Evolutionary conservation across 352 stramenopile genomes (phyloP), one percentile per base, ranked within the genome.

Genomic region (Phytophthora cryptogea): DNA sequence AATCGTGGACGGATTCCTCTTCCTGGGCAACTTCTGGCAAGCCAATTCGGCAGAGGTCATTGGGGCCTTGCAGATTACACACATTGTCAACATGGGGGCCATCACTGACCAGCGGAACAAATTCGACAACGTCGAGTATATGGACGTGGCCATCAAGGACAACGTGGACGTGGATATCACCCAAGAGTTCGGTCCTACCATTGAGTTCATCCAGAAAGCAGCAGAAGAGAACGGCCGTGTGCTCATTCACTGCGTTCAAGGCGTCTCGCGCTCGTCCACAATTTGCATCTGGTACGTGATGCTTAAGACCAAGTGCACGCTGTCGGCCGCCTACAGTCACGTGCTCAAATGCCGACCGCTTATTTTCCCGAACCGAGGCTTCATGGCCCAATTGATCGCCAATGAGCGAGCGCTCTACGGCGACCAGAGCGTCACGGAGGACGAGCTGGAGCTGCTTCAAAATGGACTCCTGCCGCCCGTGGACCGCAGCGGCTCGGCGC

Each of bases 261-360:
- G 85, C 14, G 73, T 94, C 8, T 94, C 85, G 13, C 79, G 82
- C 26, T 92, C 85, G 28, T 85, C 80, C 26, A 88, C 85, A 7
- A 79, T 92, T 36, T 85, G 82, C 37, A 88, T 94, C 42, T 88
- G 75, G 76, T 94, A 90, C 68, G 59, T 94, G 27, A 92, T 94
- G 82, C 71, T 81, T 27, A 66, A 78, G 40, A 89, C 77, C 49
- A 76, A 79, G 46, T 89, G 82, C 51, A 88, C 82, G 23, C 62
- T 94, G 8, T 88, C 82, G 32, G 79, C 83, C 28, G 85, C 85
- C 39, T 94, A 92, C 70, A 83, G 74, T 37, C 80, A 91, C 76
- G 85, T 92, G 54, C 78, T 91, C 56, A 81, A 86, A 54, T 83
- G 80, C 40, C 78, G 85, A 2, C 80, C 78, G 33, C 69, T 92